Percentiles rank a stretch among this genome's conserved stretches.
phyloP scores from a whole-genome alignment of 169 alveolate species.

The Cryptosporidium ubiquitum region DNA sequence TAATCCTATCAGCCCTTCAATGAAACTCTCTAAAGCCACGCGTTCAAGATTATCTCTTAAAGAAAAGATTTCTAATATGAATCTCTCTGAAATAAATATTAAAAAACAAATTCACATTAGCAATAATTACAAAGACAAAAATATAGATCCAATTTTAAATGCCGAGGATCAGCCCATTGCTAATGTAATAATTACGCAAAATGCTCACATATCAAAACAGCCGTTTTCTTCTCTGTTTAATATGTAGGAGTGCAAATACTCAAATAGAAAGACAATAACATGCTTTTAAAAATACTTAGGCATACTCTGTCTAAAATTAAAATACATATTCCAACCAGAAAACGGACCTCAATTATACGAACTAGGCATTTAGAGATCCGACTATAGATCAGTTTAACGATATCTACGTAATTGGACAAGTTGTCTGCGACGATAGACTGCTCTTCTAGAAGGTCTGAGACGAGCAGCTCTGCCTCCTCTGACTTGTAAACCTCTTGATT shows the following conservation, averaged over 20 bases:
- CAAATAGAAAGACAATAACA: neutral
- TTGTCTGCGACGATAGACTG: constrained; percentile 95
- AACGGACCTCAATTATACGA: neutral
- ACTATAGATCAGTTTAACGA: constrained; percentile 86
- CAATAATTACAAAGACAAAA: neutral
- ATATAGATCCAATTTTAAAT: neutral
- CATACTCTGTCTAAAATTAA: neutral
- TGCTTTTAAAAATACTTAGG: neutral
- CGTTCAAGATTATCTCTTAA: constrained; percentile 22
- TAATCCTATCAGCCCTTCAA: neutral
- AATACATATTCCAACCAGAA: neutral
- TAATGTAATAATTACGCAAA: constrained; percentile 15
- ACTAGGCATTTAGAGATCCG: constrained; percentile 9
- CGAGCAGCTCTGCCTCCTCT: constrained; percentile 95
- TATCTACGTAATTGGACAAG: constrained; percentile 93
- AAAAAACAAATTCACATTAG: neutral
- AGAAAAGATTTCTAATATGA: constrained; percentile 2
- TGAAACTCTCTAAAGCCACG: constrained; percentile 16
- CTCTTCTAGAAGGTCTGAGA: constrained; percentile 95
- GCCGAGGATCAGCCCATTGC: neutral
- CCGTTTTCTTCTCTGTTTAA: constrained; percentile 52
- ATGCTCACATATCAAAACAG: constrained; percentile 11
- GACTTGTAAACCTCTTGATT: constrained; percentile 91
- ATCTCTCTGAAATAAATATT: neutral
- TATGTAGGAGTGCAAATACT: neutral